Conservation (phyloP, 345 rosid genomes). For the Ailanthus altissimus region DNA sequence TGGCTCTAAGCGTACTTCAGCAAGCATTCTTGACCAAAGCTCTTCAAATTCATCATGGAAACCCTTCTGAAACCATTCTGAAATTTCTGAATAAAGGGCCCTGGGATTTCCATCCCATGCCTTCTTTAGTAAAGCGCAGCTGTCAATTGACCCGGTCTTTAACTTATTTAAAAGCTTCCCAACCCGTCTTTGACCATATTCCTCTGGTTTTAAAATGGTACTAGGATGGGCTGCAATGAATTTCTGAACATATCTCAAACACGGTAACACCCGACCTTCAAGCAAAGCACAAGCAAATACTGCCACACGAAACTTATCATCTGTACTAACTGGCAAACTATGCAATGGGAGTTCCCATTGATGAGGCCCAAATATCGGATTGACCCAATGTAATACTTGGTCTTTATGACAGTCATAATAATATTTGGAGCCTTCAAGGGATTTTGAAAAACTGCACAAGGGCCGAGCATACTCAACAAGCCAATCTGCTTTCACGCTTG, state of each 20-base stretch:
- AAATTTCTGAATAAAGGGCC: slow-evolving; percentile 51
- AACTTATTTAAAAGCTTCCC: slow-evolving; percentile 61
- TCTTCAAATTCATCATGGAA: slow-evolving; percentile 45
- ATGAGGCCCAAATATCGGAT: slow-evolving; percentile 67
- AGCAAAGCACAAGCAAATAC: slow-evolving; percentile 78
- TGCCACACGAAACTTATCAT: slow-evolving; percentile 35
- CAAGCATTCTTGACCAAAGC: slow-evolving; percentile 64
- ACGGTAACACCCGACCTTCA: slow-evolving; percentile 75
- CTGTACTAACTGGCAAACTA: slow-evolving; percentile 35
- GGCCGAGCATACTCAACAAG: slow-evolving; percentile 62
- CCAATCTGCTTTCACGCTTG: slow-evolving; percentile 77
- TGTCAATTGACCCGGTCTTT: slow-evolving; percentile 43
- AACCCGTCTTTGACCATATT: slow-evolving; percentile 60
- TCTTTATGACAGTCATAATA: slow-evolving; percentile 59
- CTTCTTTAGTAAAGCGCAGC: slow-evolving; percentile 49
- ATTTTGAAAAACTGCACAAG: slow-evolving; percentile 57
- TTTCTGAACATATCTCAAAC: slow-evolving; percentile 43
- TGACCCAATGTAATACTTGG: slow-evolving; percentile 54
- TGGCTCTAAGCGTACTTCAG: slow-evolving; percentile 45
- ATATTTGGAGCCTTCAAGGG: slow-evolving; percentile 61
- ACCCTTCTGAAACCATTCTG: slow-evolving; percentile 72
- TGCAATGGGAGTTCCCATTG: slow-evolving; percentile 74
- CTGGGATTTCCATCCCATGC: slow-evolving; percentile 53
- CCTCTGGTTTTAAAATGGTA: slow-evolving; percentile 57
- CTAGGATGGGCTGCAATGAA: slow-evolving; percentile 62